Conservation (phyloP, 208 protist genomes). For the Porcisia hertigi region DNA sequence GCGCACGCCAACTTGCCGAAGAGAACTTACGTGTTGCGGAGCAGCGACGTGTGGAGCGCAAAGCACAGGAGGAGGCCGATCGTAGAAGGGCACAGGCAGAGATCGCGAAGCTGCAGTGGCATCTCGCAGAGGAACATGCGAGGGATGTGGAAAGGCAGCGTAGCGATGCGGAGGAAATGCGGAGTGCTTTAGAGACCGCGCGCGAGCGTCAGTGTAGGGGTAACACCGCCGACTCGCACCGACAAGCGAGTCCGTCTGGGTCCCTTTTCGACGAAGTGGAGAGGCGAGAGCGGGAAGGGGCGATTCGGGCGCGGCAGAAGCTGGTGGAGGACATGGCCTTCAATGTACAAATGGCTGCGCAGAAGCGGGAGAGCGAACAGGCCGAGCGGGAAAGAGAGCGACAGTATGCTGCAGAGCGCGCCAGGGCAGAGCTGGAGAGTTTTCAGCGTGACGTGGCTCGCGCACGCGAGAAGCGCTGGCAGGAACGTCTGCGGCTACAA, state of each 20-base stretch:
- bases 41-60: conserved; percentile 17
- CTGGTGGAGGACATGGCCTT: conserved; percentile 28
- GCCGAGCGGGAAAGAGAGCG: conserved; percentile 27
- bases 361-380: conserved; percentile 16
- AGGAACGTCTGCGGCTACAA: conserved; percentile 20
- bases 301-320: conserved; percentile 18
- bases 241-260: background rate
- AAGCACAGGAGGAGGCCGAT: conserved; percentile 7
- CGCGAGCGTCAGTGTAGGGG: conserved; percentile 7
- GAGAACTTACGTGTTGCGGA: conserved; percentile 14
- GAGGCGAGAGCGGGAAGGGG: conserved; percentile 20
- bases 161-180: conserved; percentile 21
- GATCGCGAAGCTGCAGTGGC: conserved; percentile 6
- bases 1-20: conserved; percentile 20
- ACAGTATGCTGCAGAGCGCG: conserved; percentile 13
- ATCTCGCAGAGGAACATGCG: conserved; percentile 8
- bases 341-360: conserved; percentile 25
- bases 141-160: conserved; percentile 12
- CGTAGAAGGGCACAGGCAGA: conserved; percentile 1
- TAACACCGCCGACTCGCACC: background rate
- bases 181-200: conserved; percentile 15
- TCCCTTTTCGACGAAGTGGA: conserved; percentile 30
- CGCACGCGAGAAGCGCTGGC: conserved; percentile 21
- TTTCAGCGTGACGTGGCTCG: conserved; percentile 25
- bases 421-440: conserved; percentile 22